These are phyloP conservation scores for Lactifluus subvellereus DNA, from an alignment of 768 basidiomycete species.

Conservation along the genomic window DNA sequence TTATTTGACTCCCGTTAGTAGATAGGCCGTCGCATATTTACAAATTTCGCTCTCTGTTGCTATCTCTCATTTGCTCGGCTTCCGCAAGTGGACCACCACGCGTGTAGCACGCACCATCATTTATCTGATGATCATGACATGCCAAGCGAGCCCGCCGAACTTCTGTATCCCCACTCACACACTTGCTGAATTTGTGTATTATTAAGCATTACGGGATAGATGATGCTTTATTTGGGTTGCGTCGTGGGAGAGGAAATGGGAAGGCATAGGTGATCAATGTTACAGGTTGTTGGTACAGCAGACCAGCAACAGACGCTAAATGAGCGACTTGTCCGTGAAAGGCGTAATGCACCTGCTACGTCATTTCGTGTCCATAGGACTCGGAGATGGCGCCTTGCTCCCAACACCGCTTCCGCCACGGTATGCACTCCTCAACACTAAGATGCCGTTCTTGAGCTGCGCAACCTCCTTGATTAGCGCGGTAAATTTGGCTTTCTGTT, in stretches of 20 bases:
- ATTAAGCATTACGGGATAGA: constrained; percentile 17
- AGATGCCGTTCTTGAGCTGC: constrained; percentile 56
- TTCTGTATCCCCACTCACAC: constrained; percentile 16
- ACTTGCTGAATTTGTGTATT: constrained; percentile 16
- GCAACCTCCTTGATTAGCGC: constrained; percentile 76
- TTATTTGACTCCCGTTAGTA: constrained; percentile 22
- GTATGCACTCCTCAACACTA: constrained; percentile 39
- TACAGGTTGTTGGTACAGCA: constrained; percentile 8
- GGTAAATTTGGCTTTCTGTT: constrained; percentile 71
- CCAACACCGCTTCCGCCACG: constrained; percentile 16
- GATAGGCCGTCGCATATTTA: constrained; percentile 21
- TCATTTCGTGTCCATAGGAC: constrained; percentile 17
- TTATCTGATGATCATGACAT: constrained; percentile 17
- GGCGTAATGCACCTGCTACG: neutral
- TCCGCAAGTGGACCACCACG: constrained; percentile 10
- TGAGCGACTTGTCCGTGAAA: neutral
- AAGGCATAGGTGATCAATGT: constrained; percentile 3
- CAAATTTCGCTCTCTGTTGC: constrained; percentile 4
- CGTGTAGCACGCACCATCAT: constrained; percentile 10
- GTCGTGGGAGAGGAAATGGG: neutral
- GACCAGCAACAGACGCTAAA: neutral
- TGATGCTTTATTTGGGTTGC: neutral
- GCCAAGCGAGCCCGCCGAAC: constrained; percentile 4
- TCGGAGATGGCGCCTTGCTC: constrained; percentile 17
- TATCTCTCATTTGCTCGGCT: neutral